Evolutionary conservation across 202 grass and related monocot genomes (phyloP), one percentile per base, ranked within the genome.

Genomic region (Schoenoplectus triqueter): DNA sequence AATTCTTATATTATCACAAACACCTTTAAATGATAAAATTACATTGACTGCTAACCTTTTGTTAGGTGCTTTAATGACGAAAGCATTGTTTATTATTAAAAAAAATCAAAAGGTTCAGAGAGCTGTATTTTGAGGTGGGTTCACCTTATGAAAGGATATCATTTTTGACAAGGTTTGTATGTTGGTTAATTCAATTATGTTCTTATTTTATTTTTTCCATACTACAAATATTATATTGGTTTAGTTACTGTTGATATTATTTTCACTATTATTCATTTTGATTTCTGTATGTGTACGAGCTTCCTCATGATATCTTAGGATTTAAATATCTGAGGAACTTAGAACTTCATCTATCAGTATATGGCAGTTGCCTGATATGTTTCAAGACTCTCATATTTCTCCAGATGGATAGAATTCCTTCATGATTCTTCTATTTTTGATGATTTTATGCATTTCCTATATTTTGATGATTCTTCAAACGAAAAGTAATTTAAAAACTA

Each of bases 291-390:
- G 77, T 97, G 67, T 87, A 86, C 7, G 87, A 97, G 47, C 65
- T 97, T 19, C 84, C 61, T 5, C 39, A 55, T 14, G 19, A 64
- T 10, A 63, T 66, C 61, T 85, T 88, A 4, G 17, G 65, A 6
- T 66, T 97, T 8, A 59, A 45, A 82, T 89, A 88, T 76, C 47
- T 88, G 7, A 88, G 42, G 0, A 93, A 89, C 31, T 8, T 56
- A 9, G 89, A 97, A 19, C 86, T 97, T 97, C 89, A 73, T 80
- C 91, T 11, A 74, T 73, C 87, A 97, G 89, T 80, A 91, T 91
- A 89, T 94, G 76, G 88, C 90, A 6, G 71, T 93, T 82, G 90
- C 89, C 54, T 97, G 94, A 91, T 97, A 90, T 74, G 2, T 69
- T 85, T 70, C 6, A 40, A 11, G 5, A 21, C 13, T 57, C 82